Conservation (phyloP, 2,329 filamentous ascomycete species). For the Ceratocystis huliohia region DNA sequence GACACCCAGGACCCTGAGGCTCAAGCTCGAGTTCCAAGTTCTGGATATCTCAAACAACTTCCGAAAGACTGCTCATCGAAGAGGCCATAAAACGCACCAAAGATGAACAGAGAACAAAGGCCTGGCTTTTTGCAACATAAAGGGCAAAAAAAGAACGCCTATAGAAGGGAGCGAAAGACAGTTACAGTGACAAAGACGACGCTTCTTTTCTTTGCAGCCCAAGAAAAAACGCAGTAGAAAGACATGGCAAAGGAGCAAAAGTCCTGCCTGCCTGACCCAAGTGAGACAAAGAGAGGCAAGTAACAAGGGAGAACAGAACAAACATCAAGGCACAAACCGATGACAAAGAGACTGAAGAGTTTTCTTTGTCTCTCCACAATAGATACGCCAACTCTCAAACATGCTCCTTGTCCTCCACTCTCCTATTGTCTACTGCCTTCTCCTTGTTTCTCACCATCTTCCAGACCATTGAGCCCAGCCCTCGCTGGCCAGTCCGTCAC, state of each 20-base stretch:
- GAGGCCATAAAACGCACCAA: not conserved
- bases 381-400: too few species aligned
- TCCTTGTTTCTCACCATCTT: not conserved
- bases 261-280: too few species aligned
- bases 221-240: too few species aligned
- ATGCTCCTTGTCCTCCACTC: too few species aligned
- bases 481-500: not conserved
- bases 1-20: not conserved
- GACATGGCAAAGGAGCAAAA: too few species aligned
- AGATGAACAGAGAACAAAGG: not conserved
- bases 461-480: slow-evolving; percentile 12
- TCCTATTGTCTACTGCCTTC: not conserved
- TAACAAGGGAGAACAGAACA: too few species aligned
- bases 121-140: not conserved
- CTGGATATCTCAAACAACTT: not conserved
- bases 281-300: too few species aligned
- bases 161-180: not conserved
- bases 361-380: too few species aligned
- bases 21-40: not conserved
- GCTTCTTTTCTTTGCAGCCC: not conserved
- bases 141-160: not conserved
- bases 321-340: too few species aligned
- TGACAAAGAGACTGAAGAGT: too few species aligned
- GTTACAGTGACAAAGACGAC: not conserved
- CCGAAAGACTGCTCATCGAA: not conserved